These are phyloP conservation scores for Metarhizium guizhouense DNA, from an alignment of 2,329 filamentous ascomycete species.

Conservation along the genomic window DNA sequence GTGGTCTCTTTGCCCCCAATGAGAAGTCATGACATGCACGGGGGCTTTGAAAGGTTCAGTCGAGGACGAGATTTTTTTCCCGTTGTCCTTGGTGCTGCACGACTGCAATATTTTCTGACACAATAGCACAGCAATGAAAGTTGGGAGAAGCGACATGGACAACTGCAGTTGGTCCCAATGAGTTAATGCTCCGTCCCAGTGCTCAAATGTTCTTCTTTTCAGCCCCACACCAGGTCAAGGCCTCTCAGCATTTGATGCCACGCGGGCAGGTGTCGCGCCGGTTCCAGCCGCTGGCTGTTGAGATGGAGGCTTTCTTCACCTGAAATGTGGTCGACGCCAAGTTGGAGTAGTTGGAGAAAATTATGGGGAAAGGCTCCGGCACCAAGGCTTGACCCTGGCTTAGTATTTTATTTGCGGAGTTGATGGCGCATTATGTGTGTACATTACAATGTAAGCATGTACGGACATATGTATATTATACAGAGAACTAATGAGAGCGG, in stretches of 20 bases:
- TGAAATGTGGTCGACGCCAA: background rate
- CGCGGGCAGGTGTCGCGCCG: constrained; percentile 1
- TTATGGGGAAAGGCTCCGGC: background rate
- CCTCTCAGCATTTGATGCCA: constrained; percentile 1
- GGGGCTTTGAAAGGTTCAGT: too few relatives aligned
- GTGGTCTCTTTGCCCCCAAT: constrained; percentile 5
- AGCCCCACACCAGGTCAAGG: background rate
- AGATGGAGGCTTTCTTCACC: background rate
- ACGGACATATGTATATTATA: too few relatives aligned
- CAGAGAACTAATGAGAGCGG: too few relatives aligned
- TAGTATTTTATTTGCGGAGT: background rate
- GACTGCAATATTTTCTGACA: too few relatives aligned
- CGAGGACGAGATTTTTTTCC: too few relatives aligned
- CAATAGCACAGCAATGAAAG: background rate
- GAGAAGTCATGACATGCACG: background rate
- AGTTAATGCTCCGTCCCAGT: background rate
- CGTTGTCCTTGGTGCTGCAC: background rate
- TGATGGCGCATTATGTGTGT: too few relatives aligned
- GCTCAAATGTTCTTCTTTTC: background rate
- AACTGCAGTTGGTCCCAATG: background rate
- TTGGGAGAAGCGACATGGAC: background rate
- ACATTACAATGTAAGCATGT: too few relatives aligned
- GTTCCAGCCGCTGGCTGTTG: constrained; percentile 3
- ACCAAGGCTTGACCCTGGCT: background rate
- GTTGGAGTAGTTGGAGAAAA: constrained; percentile 1